phyloP scores from a whole-genome alignment of 139 green algal genomes.

The Astrephomene gubernaculifera region DNA sequence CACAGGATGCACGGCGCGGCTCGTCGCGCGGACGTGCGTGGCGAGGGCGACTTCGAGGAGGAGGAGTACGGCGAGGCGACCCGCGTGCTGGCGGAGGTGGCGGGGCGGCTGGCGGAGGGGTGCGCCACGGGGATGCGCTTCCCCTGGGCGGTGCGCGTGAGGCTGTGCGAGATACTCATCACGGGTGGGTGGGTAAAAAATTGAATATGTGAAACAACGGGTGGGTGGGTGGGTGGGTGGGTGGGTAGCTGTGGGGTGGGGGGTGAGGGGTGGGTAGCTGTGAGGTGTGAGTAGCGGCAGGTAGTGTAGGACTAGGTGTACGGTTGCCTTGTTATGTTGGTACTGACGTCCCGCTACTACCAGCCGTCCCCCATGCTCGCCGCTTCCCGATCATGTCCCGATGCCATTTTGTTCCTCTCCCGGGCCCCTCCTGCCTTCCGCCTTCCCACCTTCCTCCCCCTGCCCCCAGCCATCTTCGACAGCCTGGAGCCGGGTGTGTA shows the following conservation, averaged over 20 bases:
- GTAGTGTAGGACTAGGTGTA: no score
- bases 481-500: conserved; percentile 16
- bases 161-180: conserved; percentile 42
- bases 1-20: conserved; percentile 46
- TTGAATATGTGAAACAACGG: no score
- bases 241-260: background rate
- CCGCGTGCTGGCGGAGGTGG: background rate
- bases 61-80: conserved; percentile 52
- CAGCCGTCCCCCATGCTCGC: no score
- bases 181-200: conserved; percentile 4
- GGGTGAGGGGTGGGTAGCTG: background rate
- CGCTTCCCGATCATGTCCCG: no score
- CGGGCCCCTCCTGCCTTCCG: background rate
- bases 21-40: conserved; percentile 41
- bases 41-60: conserved; percentile 46
- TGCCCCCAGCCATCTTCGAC: conserved; percentile 41
- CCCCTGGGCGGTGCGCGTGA: conserved; percentile 45
- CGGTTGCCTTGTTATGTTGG: no score
- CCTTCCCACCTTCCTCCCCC: background rate
- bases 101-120: conserved; percentile 12
- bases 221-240: background rate
- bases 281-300: no score
- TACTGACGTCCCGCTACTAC: no score
- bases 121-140: conserved; percentile 21
- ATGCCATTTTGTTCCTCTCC: no score